A percentile compares a stretch with the other conserved stretches of the same genome.
These are phyloP conservation scores for Purpureocillium lavendulum DNA, from an alignment of 2,329 filamentous ascomycete species.

Conservation along the genomic window DNA sequence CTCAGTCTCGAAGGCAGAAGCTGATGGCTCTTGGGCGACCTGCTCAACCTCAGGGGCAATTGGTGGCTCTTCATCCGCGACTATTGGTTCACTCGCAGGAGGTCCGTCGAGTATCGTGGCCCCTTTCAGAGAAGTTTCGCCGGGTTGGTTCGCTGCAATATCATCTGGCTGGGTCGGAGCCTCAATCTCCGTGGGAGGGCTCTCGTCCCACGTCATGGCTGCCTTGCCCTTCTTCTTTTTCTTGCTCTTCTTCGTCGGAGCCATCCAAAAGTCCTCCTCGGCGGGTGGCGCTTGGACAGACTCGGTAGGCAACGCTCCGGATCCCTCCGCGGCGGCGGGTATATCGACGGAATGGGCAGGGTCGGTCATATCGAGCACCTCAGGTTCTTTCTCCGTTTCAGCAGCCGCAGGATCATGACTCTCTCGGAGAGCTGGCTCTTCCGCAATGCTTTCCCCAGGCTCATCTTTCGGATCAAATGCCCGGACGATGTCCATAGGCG, in stretches of 20 bases:
- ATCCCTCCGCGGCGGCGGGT: not conserved
- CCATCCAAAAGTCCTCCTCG: not conserved
- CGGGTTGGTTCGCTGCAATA: too few species aligned
- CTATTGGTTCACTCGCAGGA: too few species aligned
- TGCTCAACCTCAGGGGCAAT: not conserved
- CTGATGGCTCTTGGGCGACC: too few species aligned
- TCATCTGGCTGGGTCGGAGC: not conserved
- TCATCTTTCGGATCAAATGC: too few species aligned
- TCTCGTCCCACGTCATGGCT: not conserved
- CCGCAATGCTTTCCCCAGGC: too few species aligned
- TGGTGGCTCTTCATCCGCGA: not conserved
- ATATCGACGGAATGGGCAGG: not conserved
- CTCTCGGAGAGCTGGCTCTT: too few species aligned
- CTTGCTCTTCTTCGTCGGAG: conserved; percentile 9
- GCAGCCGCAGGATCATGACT: too few species aligned
- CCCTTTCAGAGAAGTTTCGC: too few species aligned
- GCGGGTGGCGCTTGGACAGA: not conserved
- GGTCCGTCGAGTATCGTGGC: too few species aligned
- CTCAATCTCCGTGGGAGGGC: not conserved
- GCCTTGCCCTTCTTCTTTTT: conserved; percentile 9
- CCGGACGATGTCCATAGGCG: too few species aligned
- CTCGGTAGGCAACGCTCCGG: not conserved
- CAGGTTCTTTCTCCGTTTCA: not conserved
- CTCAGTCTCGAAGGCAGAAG: not conserved
- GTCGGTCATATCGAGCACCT: not conserved